Conservation (phyloP, 306 rosid genomes). For the Prunus campanulata region DNA sequence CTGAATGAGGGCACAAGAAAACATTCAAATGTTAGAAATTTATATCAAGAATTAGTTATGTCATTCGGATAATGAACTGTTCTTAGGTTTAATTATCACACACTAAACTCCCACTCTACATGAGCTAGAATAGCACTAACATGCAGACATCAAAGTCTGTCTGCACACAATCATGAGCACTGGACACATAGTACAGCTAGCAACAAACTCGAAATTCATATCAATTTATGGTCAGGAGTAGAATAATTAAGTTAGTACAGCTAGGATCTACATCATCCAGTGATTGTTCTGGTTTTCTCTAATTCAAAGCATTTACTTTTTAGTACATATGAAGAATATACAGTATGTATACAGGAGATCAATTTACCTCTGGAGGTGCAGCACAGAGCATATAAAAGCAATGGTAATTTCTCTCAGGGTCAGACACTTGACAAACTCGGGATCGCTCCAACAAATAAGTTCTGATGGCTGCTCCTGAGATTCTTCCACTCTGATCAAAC, state of each 20-base stretch:
- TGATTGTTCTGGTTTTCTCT: not conserved
- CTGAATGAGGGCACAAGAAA: conserved; percentile 34
- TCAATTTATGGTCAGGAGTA: not conserved
- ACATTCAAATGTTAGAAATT: conserved; percentile 10
- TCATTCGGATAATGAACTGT: not conserved
- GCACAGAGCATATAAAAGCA: conserved; percentile 98
- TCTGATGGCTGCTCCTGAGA: conserved; percentile 98
- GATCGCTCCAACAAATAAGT: conserved; percentile 88
- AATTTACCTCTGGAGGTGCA: conserved; percentile 77
- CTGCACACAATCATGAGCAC: not conserved
- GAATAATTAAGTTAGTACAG: not conserved
- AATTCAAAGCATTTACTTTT: not conserved
- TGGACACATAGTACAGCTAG: not conserved
- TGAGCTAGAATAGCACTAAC: not conserved
- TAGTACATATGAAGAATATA: not conserved
- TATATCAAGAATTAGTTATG: conserved; percentile 5
- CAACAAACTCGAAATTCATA: not conserved
- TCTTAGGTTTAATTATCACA: not conserved
- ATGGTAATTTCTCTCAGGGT: conserved; percentile 97
- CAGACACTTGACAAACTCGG: conserved; percentile 97
- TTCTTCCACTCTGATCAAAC: conserved; percentile 76
- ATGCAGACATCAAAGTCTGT: not conserved
- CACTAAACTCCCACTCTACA: not conserved
- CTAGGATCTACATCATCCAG: not conserved
- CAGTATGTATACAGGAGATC: not conserved